Percentiles rank a stretch among this genome's conserved stretches.
Evolutionary conservation across 306 rosid species (phyloP).

Genomic region (Psophocarpus tetragonolobus): DNA sequence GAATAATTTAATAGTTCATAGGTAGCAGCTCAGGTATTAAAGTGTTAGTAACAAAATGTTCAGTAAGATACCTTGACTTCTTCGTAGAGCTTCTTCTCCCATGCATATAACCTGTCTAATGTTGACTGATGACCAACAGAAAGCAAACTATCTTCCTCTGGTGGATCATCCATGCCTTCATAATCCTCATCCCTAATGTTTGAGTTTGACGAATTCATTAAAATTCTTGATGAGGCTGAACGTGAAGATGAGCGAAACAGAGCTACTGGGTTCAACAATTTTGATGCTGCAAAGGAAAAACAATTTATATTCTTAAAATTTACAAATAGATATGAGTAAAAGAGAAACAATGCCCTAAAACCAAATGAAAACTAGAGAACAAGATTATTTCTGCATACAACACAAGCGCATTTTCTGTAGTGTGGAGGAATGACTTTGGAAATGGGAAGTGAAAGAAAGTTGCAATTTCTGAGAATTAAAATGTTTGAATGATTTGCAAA

Average conservation of each 20-base stretch:
- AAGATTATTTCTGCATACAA: background rate
- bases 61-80: slow-evolving; percentile 74
- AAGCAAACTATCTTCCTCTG: slow-evolving; percentile 56
- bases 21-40: background rate
- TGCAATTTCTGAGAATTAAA: background rate
- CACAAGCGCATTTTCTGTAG: background rate
- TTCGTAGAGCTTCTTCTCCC: slow-evolving; percentile 94
- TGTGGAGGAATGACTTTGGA: slow-evolving; percentile 11
- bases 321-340: background rate
- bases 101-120: slow-evolving; percentile 78
- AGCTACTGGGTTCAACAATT: slow-evolving; percentile 90
- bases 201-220: slow-evolving; percentile 52
- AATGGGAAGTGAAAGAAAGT: background rate
- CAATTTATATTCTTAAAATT: slow-evolving; percentile 22
- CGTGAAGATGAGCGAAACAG: slow-evolving; percentile 80
- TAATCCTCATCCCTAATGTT: slow-evolving; percentile 51
- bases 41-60: background rate
- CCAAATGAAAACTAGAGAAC: background rate
- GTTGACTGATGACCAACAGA: slow-evolving; percentile 84
- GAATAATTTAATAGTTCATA: background rate
- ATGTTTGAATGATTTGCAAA: background rate
- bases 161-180: slow-evolving; percentile 48
- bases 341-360: background rate
- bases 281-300: slow-evolving; percentile 60
- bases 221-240: slow-evolving; percentile 67